Conservation (phyloP, 495 filamentous ascomycete genomes). For the Penicillium malachiteum region DNA sequence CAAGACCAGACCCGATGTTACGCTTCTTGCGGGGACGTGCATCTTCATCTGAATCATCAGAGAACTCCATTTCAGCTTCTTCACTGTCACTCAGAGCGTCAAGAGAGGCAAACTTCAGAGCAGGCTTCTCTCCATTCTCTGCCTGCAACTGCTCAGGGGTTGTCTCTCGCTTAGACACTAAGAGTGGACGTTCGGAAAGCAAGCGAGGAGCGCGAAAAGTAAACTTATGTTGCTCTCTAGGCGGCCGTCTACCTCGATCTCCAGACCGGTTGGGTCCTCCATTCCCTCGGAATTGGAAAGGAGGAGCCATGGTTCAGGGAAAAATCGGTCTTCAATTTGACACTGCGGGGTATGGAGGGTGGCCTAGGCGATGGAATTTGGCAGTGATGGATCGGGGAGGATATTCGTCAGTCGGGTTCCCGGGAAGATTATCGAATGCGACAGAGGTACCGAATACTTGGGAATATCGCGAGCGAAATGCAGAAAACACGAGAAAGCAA, state of each 20-base stretch:
- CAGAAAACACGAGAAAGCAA: no score
- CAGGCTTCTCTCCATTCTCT: conserved; percentile 26
- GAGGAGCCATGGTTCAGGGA: conserved; percentile 21
- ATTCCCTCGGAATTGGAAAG: conserved; percentile 44
- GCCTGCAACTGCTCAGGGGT: conserved; percentile 39
- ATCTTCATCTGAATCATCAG: conserved; percentile 47
- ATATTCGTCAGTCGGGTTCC: no score
- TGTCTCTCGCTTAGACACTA: conserved; percentile 35
- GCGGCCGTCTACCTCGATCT: not conserved
- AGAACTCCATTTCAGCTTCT: conserved; percentile 65
- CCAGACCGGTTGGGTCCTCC: not conserved
- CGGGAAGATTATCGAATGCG: not conserved
- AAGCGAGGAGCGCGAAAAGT: conserved; percentile 42
- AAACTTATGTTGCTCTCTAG: conserved; percentile 37
- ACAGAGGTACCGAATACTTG: not conserved
- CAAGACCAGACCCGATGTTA: conserved; percentile 49
- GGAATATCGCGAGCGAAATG: no score
- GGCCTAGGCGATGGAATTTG: not conserved
- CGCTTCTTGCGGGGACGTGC: conserved; percentile 51
- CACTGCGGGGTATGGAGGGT: not conserved
- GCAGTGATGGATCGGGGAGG: not conserved
- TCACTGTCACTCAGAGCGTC: conserved; percentile 72
- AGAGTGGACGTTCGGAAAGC: conserved; percentile 47
- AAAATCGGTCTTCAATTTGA: not conserved
- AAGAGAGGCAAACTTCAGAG: conserved; percentile 44